These are phyloP conservation scores for Candida stauntonica DNA, from an alignment of 805 yeast genomes.

Conservation along the genomic window DNA sequence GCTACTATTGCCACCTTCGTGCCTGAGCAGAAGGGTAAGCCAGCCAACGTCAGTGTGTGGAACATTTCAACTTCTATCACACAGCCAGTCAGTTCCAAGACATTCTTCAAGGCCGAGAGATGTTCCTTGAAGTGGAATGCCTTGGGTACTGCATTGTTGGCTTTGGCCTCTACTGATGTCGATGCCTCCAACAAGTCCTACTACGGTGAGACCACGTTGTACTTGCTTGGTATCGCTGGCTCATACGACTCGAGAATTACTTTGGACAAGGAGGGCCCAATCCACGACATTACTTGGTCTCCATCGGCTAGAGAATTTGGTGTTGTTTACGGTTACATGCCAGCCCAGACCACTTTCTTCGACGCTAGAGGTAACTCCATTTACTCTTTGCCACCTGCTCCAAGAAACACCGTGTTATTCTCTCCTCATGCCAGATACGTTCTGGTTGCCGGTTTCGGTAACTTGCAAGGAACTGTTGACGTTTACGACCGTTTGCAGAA, in stretches of 20 bases:
- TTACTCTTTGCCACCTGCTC: conserved; percentile 76
- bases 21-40: conserved; percentile 83
- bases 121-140: conserved; percentile 92
- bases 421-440: conserved; percentile 93
- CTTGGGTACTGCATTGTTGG: conserved; percentile 89
- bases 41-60: conserved; percentile 83
- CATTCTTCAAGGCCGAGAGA: conserved; percentile 92
- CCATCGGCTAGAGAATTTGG: conserved; percentile 96
- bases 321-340: conserved; percentile 97
- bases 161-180: conserved; percentile 92
- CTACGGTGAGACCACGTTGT: conserved; percentile 94
- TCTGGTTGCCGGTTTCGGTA: conserved; percentile 96
- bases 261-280: conserved; percentile 91
- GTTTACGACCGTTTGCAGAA: conserved; percentile 87
- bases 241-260: conserved; percentile 85
- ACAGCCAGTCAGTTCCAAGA: conserved; percentile 78
- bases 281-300: conserved; percentile 96
- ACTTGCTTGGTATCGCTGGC: conserved; percentile 87
- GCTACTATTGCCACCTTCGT: conserved; percentile 88
- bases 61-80: conserved; percentile 51
- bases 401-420: conserved; percentile 84
- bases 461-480: conserved; percentile 94
- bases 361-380: conserved; percentile 90
- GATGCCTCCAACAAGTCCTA: conserved; percentile 91
- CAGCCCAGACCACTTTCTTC: conserved; percentile 89